A percentile compares a stretch with the other conserved stretches of the same genome.
phyloP scores from a whole-genome alignment of 495 filamentous ascomycete species.

The Xylaria venustula region DNA sequence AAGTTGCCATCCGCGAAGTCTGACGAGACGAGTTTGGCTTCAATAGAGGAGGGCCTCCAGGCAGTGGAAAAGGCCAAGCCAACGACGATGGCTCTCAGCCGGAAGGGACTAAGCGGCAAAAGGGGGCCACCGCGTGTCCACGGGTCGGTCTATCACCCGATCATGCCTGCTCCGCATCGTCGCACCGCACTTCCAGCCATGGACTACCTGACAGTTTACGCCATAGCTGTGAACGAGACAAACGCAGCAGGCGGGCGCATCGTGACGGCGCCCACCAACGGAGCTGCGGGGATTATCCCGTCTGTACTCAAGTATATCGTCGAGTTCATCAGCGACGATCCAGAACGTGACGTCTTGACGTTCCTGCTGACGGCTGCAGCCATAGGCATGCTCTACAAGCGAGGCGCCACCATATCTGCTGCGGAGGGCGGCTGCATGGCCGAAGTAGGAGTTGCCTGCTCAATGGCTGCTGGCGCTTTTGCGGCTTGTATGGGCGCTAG shows the following conservation, averaged over 20 bases:
- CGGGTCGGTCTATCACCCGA: slow-evolving; percentile 31
- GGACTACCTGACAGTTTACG: slow-evolving; percentile 36
- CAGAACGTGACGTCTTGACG: slow-evolving; percentile 33
- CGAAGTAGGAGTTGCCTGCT: slow-evolving; percentile 40
- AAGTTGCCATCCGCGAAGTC: slow-evolving; percentile 13
- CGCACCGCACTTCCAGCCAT: slow-evolving; percentile 36
- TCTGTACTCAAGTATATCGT: slow-evolving; percentile 34
- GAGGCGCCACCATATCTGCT: slow-evolving; percentile 35
- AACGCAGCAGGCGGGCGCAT: slow-evolving; percentile 37
- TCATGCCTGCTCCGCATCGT: slow-evolving; percentile 30
- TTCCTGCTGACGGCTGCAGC: slow-evolving; percentile 35
- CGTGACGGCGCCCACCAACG: slow-evolving; percentile 38
- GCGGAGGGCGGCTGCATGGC: slow-evolving; percentile 39
- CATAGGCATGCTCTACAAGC: slow-evolving; percentile 39
- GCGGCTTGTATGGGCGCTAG: slow-evolving; percentile 37
- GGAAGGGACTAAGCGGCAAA: slow-evolving; percentile 16
- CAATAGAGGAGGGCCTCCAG: neutral
- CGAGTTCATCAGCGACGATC: slow-evolving; percentile 36
- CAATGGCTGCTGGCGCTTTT: slow-evolving; percentile 37
- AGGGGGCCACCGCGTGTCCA: slow-evolving; percentile 26
- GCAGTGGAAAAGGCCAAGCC: slow-evolving; percentile 2
- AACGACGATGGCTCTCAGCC: slow-evolving; percentile 3
- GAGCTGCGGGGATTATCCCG: slow-evolving; percentile 36
- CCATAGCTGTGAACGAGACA: slow-evolving; percentile 37
- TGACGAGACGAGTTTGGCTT: neutral